Evolutionary conservation across 2,329 filamentous ascomycete species (phyloP).

Genomic region (Alternaria sp.): DNA sequence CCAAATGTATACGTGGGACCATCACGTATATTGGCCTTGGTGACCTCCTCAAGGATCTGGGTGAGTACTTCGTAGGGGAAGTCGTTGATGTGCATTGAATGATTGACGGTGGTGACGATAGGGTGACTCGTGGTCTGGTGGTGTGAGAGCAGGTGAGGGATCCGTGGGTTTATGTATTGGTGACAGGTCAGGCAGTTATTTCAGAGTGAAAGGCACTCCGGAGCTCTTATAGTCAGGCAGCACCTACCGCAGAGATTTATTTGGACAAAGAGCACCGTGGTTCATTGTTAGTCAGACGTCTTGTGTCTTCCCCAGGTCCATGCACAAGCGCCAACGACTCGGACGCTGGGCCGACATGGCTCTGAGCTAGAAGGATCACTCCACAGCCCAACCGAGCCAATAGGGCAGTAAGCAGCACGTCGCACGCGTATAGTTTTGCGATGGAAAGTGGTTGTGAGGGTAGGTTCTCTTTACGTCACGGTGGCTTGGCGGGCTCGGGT

Average conservation of each 20-base stretch:
- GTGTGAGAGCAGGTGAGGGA: conserved; percentile 11
- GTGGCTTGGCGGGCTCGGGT: conserved; percentile 14
- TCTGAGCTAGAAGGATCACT: conserved; percentile 27
- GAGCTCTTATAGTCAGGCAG: conserved; percentile 36
- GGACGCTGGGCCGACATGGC: conserved; percentile 33
- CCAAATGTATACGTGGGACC: conserved; percentile 60
- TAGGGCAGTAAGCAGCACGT: conserved; percentile 7
- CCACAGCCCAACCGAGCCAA: conserved; percentile 26
- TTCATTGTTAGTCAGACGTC: conserved; percentile 41
- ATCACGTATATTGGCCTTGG: conserved; percentile 55
- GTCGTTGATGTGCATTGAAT: conserved; percentile 56
- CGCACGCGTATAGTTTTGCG: conserved; percentile 28
- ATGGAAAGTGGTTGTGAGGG: conserved; percentile 25
- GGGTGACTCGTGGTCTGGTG: conserved; percentile 19
- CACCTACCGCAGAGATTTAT: conserved; percentile 33
- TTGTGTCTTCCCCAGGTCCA: conserved; percentile 32
- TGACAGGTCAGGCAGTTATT: conserved; percentile 20
- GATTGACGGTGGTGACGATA: conserved; percentile 5
- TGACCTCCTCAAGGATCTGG: conserved; percentile 58
- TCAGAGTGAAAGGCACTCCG: conserved; percentile 7
- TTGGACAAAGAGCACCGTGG: conserved; percentile 35
- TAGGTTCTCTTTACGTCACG: conserved; percentile 35
- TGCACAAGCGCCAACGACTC: conserved; percentile 33
- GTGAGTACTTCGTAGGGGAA: conserved; percentile 60
- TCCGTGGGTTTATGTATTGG: conserved; percentile 21